Evolutionary conservation across 2,329 filamentous ascomycete species (phyloP), one percentile per base, ranked within the genome.

Genomic region (Alternaria ethzedia): DNA sequence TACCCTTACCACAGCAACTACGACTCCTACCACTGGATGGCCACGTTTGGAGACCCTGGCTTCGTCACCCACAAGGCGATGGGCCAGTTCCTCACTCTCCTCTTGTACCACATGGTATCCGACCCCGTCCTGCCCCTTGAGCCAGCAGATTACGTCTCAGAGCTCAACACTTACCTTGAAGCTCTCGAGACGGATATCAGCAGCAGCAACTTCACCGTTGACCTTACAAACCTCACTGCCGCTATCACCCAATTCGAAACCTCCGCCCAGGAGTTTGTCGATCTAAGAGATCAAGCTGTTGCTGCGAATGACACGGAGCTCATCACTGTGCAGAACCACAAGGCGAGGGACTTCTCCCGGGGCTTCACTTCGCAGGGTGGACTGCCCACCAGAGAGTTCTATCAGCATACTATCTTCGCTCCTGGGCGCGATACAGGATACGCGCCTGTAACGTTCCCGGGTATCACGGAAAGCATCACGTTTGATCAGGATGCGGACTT

Each of bases 21-120:
- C 75, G 75, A 85, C 64, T 75, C 78, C 30, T 85, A 84, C 64
- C 80, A 83, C 61, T 87, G 85, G 85, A 86, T 87, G 84, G 68
- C 74, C 0, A 82, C 77, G 0, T 86, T 81, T 60, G 85, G 83
- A 6, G 85, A 87, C 67, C 83, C 83, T 0, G 84, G 82, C 3
- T 86, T 85, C 70, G 72, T 79, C 49, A 80, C 82, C 1, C 85
- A 87, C 67, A 80, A 80, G 8, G 83, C 82, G 3, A 84, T 87
- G 67, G 84, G 83, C 6, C 83, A 85, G 59, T 83, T 81, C 59
- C 69, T 83, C 4, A 74, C 80, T 0, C 74, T 85, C 8, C 72
- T 85, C 6, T 72, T 80, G 5, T 83, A 83, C 65, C 80, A 82
- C 64, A 70, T 83, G 36, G 72, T 79, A 11, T 78, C 65, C 28